Conservation (phyloP, 1,284 basidiomycete species). For the Chalciporus sp. region DNA sequence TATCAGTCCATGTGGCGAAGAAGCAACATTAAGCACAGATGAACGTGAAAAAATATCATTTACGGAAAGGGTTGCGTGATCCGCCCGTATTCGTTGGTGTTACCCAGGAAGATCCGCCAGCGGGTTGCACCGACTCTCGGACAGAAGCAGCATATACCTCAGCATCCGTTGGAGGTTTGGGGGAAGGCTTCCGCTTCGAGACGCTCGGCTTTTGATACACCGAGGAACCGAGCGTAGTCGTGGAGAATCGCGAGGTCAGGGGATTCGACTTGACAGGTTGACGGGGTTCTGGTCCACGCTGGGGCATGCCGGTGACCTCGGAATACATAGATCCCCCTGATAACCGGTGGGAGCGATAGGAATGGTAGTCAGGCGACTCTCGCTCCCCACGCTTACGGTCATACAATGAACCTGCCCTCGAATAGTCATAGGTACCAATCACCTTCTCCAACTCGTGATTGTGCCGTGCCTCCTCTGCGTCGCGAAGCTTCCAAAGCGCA, state of each 20-base stretch:
- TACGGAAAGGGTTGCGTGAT: constrained; percentile 54
- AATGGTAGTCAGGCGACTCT: constrained; percentile 27
- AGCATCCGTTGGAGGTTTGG: constrained; percentile 51
- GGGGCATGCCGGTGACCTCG: constrained; percentile 63
- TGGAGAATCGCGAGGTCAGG: constrained; percentile 47
- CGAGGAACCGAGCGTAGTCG: constrained; percentile 42
- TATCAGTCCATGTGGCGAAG: constrained; percentile 23
- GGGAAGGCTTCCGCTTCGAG: constrained; percentile 28
- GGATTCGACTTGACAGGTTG: constrained; percentile 59
- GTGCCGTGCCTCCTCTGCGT: constrained; percentile 53
- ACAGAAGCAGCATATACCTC: constrained; percentile 58
- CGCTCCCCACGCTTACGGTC: constrained; percentile 26
- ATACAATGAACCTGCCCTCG: constrained; percentile 37
- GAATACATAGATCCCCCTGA: constrained; percentile 66
- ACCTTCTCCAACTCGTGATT: constrained; percentile 52
- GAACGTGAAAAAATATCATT: constrained; percentile 28
- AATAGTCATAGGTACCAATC: constrained; percentile 53
- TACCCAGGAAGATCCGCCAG: constrained; percentile 28
- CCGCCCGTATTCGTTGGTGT: constrained; percentile 42
- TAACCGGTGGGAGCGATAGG: constrained; percentile 41
- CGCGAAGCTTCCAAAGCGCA: constrained; percentile 44
- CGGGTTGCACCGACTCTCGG: constrained; percentile 31
- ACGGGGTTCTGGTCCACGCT: constrained; percentile 62
- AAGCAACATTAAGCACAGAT: constrained; percentile 8
- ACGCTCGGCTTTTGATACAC: constrained; percentile 25